Evolutionary conservation across 805 yeast genomes (phyloP).

Genomic region (Middelhovenomyces tepae): DNA sequence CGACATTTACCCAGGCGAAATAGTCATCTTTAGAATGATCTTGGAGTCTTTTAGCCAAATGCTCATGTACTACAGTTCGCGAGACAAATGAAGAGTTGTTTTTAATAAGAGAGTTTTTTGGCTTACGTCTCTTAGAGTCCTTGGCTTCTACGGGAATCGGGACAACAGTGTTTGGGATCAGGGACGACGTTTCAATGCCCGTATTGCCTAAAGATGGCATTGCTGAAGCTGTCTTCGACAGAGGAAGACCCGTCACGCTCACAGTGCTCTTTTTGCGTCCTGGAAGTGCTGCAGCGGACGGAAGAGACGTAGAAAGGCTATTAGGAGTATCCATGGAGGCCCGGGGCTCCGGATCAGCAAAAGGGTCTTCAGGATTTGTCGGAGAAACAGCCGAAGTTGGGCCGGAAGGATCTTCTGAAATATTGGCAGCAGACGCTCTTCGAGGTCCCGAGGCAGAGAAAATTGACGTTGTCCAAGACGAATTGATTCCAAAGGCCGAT

Average conservation of each 20-base stretch:
- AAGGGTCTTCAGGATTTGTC: no score
- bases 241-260: constrained; percentile 12
- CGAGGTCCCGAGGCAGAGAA: no score
- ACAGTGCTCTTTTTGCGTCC: constrained; percentile 3
- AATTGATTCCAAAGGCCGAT: no score
- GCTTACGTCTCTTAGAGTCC: constrained; percentile 20
- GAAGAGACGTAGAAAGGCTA: constrained; percentile 1
- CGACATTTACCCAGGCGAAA: constrained; percentile 27
- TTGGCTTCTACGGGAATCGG: constrained; percentile 9
- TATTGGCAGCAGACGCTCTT: constrained; percentile 8
- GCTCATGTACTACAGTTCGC: constrained; percentile 29
- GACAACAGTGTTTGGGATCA: constrained; percentile 10
- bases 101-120: constrained; percentile 28
- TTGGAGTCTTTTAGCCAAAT: constrained; percentile 22
- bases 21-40: constrained; percentile 15
- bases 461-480: no score
- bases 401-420: constrained; percentile 5
- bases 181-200: no score
- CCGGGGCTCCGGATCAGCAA: no score
- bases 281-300: constrained; percentile 1
- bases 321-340: no score
- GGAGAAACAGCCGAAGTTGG: no score
- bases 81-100: constrained; percentile 32
- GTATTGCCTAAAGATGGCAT: constrained; percentile 3
- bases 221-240: constrained; percentile 4